Base-by-base conservation (phyloP, 345 rosid species). In the Rubroshorea leprosula region DNA sequence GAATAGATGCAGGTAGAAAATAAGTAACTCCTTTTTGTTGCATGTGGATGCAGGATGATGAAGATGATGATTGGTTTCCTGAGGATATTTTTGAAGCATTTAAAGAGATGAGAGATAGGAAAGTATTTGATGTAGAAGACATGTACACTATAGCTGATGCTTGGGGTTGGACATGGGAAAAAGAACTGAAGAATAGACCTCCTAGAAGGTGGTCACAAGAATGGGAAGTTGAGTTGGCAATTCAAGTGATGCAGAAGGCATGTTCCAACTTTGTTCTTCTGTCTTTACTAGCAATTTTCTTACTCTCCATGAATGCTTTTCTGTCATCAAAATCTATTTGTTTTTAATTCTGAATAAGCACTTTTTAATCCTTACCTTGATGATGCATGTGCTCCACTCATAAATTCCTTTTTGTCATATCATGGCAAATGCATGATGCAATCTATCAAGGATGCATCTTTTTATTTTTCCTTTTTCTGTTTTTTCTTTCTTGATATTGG, bases 141-240 rank as follows among this genome's bases (percentile, higher is more conserved):
- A 92, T 92, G 95, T 92, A 89, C 73, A 86, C 95, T 9, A 80
- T 88, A 69, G 93, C 98, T 51, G 98, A 92, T 83, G 98, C 71
- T 64, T 92, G 98, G 98, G 96, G 95, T 67, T 92, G 98, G 98
- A 88, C 98, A 25, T 92, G 98, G 98, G 98, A 92, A 72, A 83
- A 60, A 66, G 83, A 89, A 47, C 61, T 83, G 60, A 84, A 71
- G 83, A 86, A 78, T 67, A 86, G 71, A 78, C 73, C 71, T 65
- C 96, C 95, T 17, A 80, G 45, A 70, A 84, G 72, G 59, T 89
- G 98, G 98, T 84, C 98, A 49, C 98, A 86, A 49, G 98, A 92
- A 60, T 80, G 89, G 95, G 98, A 92, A 75, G 98, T 89, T 50
- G 96, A 84, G 69, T 77, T 92, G 76, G 96, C 96, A 13, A 71